Percentiles rank a stretch among this genome's conserved stretches.
Conservation (phyloP, 2,329 filamentous ascomycete species). For the Ascosphaera aggregata region DNA sequence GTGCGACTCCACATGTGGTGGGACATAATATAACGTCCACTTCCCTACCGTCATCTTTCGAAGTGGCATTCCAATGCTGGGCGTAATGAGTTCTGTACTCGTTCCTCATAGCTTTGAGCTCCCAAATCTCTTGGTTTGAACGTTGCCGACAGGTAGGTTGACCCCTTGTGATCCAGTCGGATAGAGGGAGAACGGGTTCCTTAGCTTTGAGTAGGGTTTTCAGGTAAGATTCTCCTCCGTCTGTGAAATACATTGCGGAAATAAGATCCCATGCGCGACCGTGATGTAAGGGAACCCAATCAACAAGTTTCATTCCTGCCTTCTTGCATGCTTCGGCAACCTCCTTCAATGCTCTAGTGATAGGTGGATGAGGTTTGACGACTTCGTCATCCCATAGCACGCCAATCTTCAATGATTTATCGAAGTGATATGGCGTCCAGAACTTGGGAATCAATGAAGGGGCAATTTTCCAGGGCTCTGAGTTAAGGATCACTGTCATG, state of each 20-base stretch:
- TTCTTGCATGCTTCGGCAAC: conserved; percentile 14
- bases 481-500: conserved; percentile 31
- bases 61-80: conserved; percentile 22
- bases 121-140: background rate
- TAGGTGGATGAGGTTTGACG: conserved; percentile 31
- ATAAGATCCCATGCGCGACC: conserved; percentile 24
- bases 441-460: conserved; percentile 41
- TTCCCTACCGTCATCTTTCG: conserved; percentile 8
- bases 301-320: conserved; percentile 8
- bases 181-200: conserved; percentile 35
- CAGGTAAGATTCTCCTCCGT: conserved; percentile 32
- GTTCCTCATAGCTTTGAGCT: conserved; percentile 3
- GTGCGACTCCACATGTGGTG: conserved; percentile 30
- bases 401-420: conserved; percentile 27
- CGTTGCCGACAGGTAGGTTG: conserved; percentile 19
- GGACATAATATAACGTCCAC: conserved; percentile 39
- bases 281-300: conserved; percentile 23
- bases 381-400: conserved; percentile 28
- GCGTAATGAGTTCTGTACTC: conserved; percentile 22
- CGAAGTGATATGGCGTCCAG: conserved; percentile 22
- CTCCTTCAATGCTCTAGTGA: conserved; percentile 29
- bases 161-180: conserved; percentile 33
- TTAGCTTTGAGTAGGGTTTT: conserved; percentile 27
- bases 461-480: conserved; percentile 42
- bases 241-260: conserved; percentile 31